phyloP scores from a whole-genome alignment of 2,329 filamentous ascomycete genomes.

The Alternaria sp. region DNA sequence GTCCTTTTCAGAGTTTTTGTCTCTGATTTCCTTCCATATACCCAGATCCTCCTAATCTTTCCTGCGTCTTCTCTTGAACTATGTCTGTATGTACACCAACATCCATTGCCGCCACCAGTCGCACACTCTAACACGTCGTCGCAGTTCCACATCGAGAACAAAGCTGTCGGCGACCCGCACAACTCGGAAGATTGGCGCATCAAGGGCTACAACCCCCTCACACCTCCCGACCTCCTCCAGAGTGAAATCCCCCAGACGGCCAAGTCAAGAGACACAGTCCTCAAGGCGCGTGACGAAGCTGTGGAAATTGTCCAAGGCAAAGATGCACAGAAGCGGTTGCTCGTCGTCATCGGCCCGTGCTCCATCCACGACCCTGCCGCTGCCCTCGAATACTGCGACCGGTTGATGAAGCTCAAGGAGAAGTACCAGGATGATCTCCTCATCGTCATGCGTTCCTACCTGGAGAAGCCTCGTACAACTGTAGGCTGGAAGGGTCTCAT shows the following conservation, averaged over 20 bases:
- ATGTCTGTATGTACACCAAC: constrained; percentile 39
- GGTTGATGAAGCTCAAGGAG: constrained; percentile 80
- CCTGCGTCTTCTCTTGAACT: constrained; percentile 5
- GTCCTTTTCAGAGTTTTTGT: neutral
- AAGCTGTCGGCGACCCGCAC: constrained; percentile 58
- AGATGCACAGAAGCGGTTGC: constrained; percentile 65
- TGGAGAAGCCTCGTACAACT: constrained; percentile 97
- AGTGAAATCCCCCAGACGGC: constrained; percentile 77
- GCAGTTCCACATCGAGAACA: constrained; percentile 62
- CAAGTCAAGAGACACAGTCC: constrained; percentile 64
- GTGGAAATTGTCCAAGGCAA: constrained; percentile 69
- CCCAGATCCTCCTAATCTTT: neutral
- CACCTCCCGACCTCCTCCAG: constrained; percentile 91
- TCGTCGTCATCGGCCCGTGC: constrained; percentile 92
- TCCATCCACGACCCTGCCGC: constrained; percentile 95
- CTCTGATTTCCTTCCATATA: neutral
- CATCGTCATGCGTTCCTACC: constrained; percentile 97
- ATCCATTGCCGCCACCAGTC: constrained; percentile 19
- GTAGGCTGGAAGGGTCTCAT: constrained; percentile 99
- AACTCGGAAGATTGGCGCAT: constrained; percentile 63
- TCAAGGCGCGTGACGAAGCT: constrained; percentile 67
- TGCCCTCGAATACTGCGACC: constrained; percentile 91
- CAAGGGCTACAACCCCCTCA: constrained; percentile 91
- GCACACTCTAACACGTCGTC: constrained; percentile 5
- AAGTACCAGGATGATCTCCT: constrained; percentile 90